Base-by-base conservation (phyloP, 768 basidiomycete species). In the Filobasidium floriforme region DNA sequence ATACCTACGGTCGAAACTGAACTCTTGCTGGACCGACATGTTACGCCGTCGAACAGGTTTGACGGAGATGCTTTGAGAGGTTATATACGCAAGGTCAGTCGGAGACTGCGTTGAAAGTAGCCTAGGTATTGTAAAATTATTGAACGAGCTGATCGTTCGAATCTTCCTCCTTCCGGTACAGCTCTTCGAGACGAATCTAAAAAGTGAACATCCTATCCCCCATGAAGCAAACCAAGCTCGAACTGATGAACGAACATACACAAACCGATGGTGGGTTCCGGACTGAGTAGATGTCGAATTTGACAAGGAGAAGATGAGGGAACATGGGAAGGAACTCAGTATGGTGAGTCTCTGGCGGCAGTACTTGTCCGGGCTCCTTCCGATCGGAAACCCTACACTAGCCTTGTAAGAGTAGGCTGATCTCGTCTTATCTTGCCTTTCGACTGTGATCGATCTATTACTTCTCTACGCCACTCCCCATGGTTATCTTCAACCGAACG, bases 21-120 rank as follows among this genome's bases (percentile, higher is more conserved):
- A 18, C 46, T 4, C 12, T 49, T 3, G 46, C 18, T 22, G 15
- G 15, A 49, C 14, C 43, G 19, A 10, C 10, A 44, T n/a, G n/a
- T 44, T 44, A 44, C 43, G 43, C 19, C 43, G 10, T 44, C 10
- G 43, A 44, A 10, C 26, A 57, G 54, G 26, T 57, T 57, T 24
- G 54, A 57, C 6, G 54, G 54, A 32, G 54, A 57, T 57, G 22
- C 54, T 14, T 28, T 57, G 29, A 24, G 54, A 7, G 4, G 18
- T 57, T 57, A 57, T 32, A 57, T 57, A 15, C 54, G 54, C 19
- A 57, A 57, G 54, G 54, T 57, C 4, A 57, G 54, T 32, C 29
- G 14, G 3, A 49, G 32, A n/a, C n/a, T n/a, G n/a, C n/a, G n/a
- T n/a, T n/a, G n/a, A n/a, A n/a, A n/a, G n/a, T n/a, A n/a, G n/a